Evolutionary conservation across 805 yeast genomes (phyloP), one percentile per base, ranked within the genome.

Genomic region (Saccharomycopsis sp.): DNA sequence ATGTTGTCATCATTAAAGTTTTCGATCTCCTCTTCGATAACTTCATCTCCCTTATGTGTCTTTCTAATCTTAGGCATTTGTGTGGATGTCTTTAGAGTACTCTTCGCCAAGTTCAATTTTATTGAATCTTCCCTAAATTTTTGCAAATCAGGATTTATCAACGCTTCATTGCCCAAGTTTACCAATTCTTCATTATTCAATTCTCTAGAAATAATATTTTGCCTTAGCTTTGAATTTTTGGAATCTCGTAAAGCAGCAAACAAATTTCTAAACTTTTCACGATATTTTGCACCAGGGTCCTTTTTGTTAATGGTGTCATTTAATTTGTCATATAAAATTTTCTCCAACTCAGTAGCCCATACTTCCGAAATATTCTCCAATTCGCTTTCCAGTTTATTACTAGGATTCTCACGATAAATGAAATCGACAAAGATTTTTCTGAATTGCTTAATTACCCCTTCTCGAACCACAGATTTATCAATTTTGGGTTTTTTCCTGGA

Each of bases 11-110:
- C 36, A 14, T 47, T 50, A 28, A 49, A 53, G 4, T 54, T 54
- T 29, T 48, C n/a, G 19, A 11, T n/a, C 2, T 70, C 75, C 34
- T 61, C 66, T 45, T 83, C 94, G 4, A 85, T 71, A n/a, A 84
- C 60, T 56, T 84, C 89, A 50, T 88, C 95, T 21, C 96, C 96
- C 59, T 83, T 85, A 59, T 87, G 95, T 2, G 96, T 85, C 55
- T 87, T 71, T 53, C 86, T 71, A 52, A 85, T 76, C 37, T 79
- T 71, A 14, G 87, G 87, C 26, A 70, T 76, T n/a, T 20, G 23
- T 11, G 22, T 23, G 4, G 26, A 14, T 4, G 32, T 16, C 24
- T 37, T 44, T 24, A 44, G 34, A 3, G 48, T 44, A 34, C 28
- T 40, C 32, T 68, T 72, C 29, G 74, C 76, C 44, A 85, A 75